Conservation (phyloP, 2,329 filamentous ascomycete species). For the Aaosphaeria pasadenensis region DNA sequence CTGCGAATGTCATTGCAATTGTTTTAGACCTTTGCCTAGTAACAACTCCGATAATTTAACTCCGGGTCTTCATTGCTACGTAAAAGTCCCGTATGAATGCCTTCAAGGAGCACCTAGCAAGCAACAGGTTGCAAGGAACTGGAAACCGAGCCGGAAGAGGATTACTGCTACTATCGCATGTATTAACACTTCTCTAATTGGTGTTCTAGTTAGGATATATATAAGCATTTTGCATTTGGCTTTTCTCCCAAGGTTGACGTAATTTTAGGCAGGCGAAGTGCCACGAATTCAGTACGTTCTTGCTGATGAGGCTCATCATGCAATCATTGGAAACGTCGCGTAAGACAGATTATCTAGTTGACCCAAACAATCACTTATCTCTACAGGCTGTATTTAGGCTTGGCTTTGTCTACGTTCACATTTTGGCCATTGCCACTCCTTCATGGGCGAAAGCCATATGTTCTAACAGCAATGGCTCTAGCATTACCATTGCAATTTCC, state of each 20-base stretch:
- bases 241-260: slow-evolving; percentile 5
- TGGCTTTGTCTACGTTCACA: slow-evolving; percentile 67
- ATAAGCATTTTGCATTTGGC: slow-evolving; percentile 22
- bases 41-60: too few species aligned
- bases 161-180: slow-evolving; percentile 68
- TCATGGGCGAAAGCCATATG: slow-evolving; percentile 75
- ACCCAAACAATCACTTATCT: slow-evolving; percentile 2
- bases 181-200: slow-evolving; percentile 68
- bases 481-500: slow-evolving; percentile 73
- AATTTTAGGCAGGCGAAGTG: slow-evolving; percentile 61
- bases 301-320: slow-evolving; percentile 64
- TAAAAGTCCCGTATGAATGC: too few species aligned
- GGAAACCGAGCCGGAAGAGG: slow-evolving; percentile 64
- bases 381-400: slow-evolving; percentile 60
- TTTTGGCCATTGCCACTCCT: slow-evolving; percentile 73
- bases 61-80: too few species aligned
- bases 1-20: too few species aligned
- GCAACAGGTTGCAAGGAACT: slow-evolving; percentile 70
- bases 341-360: slow-evolving; percentile 16
- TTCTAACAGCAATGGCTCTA: slow-evolving; percentile 64
- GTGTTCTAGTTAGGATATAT: slow-evolving; percentile 71
- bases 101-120: slow-evolving; percentile 22
- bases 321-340: slow-evolving; percentile 70
- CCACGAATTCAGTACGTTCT: slow-evolving; percentile 78
- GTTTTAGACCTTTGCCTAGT: too few species aligned